Evolutionary conservation across 441 rosid species (phyloP).

Genomic region (Populus hybrid): DNA sequence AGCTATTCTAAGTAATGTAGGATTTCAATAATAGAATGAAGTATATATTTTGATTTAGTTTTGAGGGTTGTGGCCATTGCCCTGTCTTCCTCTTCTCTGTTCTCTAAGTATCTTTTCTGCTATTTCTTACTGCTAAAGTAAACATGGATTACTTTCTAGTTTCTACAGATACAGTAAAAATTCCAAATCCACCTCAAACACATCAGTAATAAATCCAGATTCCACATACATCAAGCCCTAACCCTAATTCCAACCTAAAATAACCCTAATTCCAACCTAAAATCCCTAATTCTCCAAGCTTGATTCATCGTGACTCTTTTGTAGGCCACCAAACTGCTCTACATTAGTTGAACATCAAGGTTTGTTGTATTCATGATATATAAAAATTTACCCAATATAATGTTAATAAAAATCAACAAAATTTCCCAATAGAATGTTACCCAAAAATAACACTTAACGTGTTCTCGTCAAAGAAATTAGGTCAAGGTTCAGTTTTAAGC

Average conservation of each 20-base stretch:
- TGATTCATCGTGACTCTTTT: neutral
- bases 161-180: neutral
- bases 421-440: neutral
- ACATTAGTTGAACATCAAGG: neutral
- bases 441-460: neutral
- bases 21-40: neutral
- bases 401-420: neutral
- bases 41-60: neutral
- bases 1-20: neutral
- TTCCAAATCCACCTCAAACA: neutral
- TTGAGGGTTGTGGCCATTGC: neutral
- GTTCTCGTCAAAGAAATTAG: neutral
- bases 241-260: neutral
- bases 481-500: neutral
- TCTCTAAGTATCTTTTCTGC: neutral
- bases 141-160: neutral
- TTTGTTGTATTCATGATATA: neutral
- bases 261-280: neutral
- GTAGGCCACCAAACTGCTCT: neutral
- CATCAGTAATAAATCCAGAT: neutral
- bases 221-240: neutral
- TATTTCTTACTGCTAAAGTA: neutral
- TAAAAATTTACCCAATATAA: neutral
- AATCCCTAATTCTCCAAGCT: neutral
- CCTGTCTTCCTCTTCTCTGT: neutral